Percentiles rank a stretch among this genome's conserved stretches.
phyloP scores from a whole-genome alignment of 2,329 filamentous ascomycete species.

The Xylaria sp. region DNA sequence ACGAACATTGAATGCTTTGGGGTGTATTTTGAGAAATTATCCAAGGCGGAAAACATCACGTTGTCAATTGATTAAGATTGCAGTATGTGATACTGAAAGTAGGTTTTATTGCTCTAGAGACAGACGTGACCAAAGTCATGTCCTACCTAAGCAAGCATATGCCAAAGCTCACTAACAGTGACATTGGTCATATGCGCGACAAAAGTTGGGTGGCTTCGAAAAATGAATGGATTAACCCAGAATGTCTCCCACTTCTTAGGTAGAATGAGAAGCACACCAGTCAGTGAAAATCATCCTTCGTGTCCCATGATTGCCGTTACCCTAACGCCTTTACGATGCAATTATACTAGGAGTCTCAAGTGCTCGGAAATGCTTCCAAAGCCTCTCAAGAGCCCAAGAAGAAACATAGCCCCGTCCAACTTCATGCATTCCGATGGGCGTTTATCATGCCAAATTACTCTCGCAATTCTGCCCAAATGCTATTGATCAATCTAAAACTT shows the following conservation, averaged over 20 bases:
- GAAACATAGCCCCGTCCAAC: not conserved
- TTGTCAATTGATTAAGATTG: not conserved
- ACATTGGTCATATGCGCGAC: not conserved
- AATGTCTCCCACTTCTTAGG: conserved; percentile 2
- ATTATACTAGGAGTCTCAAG: not conserved
- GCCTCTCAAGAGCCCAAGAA: not conserved
- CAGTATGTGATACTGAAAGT: not conserved
- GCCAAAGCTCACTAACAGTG: not conserved
- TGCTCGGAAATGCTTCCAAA: conserved; percentile 9
- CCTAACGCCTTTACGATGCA: conserved; percentile 29
- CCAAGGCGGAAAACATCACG: not conserved
- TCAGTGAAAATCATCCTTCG: conserved; percentile 15
- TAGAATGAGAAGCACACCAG: not conserved
- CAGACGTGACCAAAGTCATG: not conserved
- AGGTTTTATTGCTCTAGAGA: not conserved
- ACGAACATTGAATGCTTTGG: not conserved
- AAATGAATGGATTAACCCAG: not conserved
- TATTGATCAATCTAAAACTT: not conserved
- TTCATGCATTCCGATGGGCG: not conserved
- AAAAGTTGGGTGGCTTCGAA: not conserved
- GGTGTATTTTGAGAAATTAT: not conserved
- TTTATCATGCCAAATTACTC: not conserved
- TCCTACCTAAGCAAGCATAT: not conserved
- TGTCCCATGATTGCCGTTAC: conserved; percentile 5
- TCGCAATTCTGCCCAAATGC: not conserved